Evolutionary conservation across 2,329 filamentous ascomycete genomes (phyloP).

Genomic region (Xylariaceae sp.): DNA sequence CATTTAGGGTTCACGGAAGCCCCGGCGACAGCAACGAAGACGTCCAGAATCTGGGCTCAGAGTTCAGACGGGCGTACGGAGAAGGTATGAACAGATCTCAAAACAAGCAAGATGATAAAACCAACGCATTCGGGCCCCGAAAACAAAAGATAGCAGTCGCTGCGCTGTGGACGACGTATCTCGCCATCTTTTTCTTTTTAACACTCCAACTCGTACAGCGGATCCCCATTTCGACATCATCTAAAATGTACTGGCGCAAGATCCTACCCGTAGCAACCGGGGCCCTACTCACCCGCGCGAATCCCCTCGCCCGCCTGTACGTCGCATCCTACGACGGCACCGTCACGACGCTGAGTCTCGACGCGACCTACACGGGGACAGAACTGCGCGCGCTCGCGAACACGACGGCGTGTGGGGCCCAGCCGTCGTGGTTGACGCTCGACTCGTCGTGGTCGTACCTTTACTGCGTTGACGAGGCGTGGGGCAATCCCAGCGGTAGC

Average conservation of each 20-base stretch:
- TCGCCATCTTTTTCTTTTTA: conserved; percentile 10
- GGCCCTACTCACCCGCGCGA: conserved; percentile 30
- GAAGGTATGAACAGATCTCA: too few species aligned
- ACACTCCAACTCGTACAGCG: conserved; percentile 1
- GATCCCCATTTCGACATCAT: too few species aligned
- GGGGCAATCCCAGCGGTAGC: conserved; percentile 20
- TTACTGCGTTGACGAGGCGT: conserved; percentile 57
- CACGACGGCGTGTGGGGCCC: conserved; percentile 45
- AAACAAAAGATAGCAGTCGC: too few species aligned
- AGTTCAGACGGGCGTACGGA: too few species aligned
- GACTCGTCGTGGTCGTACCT: conserved; percentile 45
- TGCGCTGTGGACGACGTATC: conserved; percentile 4
- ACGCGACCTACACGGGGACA: conserved; percentile 23
- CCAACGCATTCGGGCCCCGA: too few species aligned
- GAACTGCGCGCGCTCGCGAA: conserved; percentile 40
- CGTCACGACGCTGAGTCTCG: conserved; percentile 45
- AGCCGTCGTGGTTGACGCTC: conserved; percentile 57
- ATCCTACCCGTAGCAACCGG: conserved; percentile 26
- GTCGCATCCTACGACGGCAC: conserved; percentile 45
- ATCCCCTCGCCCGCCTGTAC: conserved; percentile 40
- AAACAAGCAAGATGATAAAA: too few species aligned
- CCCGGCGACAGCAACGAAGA: too few species aligned
- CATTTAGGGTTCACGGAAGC: too few species aligned
- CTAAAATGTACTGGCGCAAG: conserved; percentile 27
- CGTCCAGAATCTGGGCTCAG: too few species aligned